These are phyloP conservation scores for Dichomitus squalens DNA, from an alignment of 1,284 basidiomycete genomes.

Conservation along the genomic window DNA sequence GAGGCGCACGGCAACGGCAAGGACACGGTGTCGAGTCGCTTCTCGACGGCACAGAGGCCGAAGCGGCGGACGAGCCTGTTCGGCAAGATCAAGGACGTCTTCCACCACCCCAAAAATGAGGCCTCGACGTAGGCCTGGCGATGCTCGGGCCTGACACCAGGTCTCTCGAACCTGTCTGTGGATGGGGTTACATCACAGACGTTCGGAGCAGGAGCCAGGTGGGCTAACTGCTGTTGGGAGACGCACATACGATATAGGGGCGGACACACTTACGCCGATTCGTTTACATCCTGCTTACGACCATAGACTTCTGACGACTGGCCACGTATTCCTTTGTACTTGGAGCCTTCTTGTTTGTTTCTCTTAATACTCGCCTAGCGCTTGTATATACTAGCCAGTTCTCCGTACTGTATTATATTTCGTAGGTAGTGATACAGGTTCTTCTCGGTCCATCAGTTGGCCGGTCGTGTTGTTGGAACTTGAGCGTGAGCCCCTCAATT, in stretches of 20 bases:
- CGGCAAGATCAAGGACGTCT: constrained; percentile 34
- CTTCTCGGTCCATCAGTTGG: no score
- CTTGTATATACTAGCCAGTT: constrained; percentile 10
- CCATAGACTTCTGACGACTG: constrained; percentile 21
- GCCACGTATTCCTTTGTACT: constrained; percentile 12
- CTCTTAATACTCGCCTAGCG: constrained; percentile 6
- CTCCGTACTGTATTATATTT: constrained; percentile 6
- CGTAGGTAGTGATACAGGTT: constrained; percentile 1
- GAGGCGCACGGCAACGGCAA: constrained; percentile 8
- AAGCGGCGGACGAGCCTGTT: constrained; percentile 34
- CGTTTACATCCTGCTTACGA: constrained; percentile 3
- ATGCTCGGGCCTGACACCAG: no score
- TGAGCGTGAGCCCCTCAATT: no score
- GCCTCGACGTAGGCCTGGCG: constrained; percentile 1
- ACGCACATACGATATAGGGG: neutral
- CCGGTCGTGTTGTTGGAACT: no score
- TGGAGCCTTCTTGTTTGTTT: neutral
- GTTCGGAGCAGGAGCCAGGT: neutral
- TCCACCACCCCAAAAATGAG: constrained; percentile 25
- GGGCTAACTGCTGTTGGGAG: constrained; percentile 1
- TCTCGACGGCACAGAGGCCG: constrained; percentile 24
- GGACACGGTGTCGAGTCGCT: constrained; percentile 20
- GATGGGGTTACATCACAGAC: neutral
- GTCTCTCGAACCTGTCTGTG: no score
- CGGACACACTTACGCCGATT: neutral